Conservation (phyloP, 225 moss, liverwort and hornwort species). For the Lunularia cruciata region DNA sequence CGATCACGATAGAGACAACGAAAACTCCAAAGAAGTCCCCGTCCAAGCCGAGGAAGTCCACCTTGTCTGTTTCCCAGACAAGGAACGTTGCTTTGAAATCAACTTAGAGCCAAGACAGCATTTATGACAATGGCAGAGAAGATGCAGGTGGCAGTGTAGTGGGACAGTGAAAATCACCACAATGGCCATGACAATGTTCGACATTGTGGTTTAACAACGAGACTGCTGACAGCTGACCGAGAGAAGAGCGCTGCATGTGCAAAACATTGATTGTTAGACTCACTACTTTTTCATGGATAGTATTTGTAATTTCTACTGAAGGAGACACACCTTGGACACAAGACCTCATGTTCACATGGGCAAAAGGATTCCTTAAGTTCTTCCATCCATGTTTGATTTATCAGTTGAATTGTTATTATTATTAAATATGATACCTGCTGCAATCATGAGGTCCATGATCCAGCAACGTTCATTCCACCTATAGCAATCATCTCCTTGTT, state of each 20-base stretch:
- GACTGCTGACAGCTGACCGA: conserved; percentile 90
- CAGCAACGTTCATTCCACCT: conserved; percentile 66
- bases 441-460: conserved; percentile 65
- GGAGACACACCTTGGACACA: too few species aligned
- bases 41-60: conserved; percentile 67
- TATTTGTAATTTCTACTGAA: too few species aligned
- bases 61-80: conserved; percentile 87
- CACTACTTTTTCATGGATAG: too few species aligned
- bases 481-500: conserved; percentile 88
- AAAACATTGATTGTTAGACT: too few species aligned
- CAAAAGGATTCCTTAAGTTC: too few species aligned
- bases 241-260: conserved; percentile 82
- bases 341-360: too few species aligned
- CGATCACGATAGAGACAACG: conserved; percentile 70
- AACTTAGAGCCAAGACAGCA: conserved; percentile 55
- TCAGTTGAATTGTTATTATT: too few species aligned
- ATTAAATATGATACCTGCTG: conserved; percentile 83
- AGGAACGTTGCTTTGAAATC: conserved; percentile 60
- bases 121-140: conserved; percentile 69
- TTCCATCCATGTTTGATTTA: too few species aligned
- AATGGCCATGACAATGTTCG: conserved; percentile 73
- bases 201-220: conserved; percentile 54
- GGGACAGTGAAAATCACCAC: conserved; percentile 64
- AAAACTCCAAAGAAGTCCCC: conserved; percentile 78
- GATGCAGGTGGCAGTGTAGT: conserved; percentile 70